Evolutionary conservation across 176 grass and related monocot species (phyloP), one percentile per base, ranked within the genome.

Genomic region (Musa schizocarpa): DNA sequence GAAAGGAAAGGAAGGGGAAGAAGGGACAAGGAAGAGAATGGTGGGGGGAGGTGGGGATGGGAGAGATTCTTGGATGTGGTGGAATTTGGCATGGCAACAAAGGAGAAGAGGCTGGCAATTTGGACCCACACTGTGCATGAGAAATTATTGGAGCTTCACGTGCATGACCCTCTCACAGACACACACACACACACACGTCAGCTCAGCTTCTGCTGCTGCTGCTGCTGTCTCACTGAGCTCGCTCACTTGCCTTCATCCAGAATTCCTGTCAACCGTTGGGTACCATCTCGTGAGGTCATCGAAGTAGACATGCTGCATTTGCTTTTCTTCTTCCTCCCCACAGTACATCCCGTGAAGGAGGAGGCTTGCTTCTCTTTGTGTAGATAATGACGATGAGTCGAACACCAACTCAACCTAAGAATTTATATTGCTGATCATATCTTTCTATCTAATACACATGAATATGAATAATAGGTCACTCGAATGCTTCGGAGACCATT

Each of bases 71-170:
- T 62, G 80, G 58, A 79, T 57, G 83, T 67, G 84, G 78, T 68
- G 79, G 71, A 83, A 64, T 83, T 83, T 77, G 82, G 85, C 85
- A 83, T 85, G 85, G 85, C 79, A 85, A 87, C 88, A 87, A 89
- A 79, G 83, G 79, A 80, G 85, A 77, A 87, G 76, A 62, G 80
- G 82, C 85, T 90, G 82, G 84, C 72, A 24, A 4, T 50, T 13
- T 26, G 75, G 65, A 71, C 50, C 76, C 23, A 70, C 69, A 21
- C 19, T 67, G 69, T 70, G 19, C 66, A 65, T 48, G 82, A 73
- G 81, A 82, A 86, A 87, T 90, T 90, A 87, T 90, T 90, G 88
- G 82, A 83, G 77, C 54, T 80, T 87, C 89, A 91, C 89, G 87
- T 91, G 85, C 89, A 77, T 79, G 80, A 80, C 85, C 80, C 69